phyloP scores from a whole-genome alignment of 2,329 filamentous ascomycete species.

The Coniochaeta sp. region DNA sequence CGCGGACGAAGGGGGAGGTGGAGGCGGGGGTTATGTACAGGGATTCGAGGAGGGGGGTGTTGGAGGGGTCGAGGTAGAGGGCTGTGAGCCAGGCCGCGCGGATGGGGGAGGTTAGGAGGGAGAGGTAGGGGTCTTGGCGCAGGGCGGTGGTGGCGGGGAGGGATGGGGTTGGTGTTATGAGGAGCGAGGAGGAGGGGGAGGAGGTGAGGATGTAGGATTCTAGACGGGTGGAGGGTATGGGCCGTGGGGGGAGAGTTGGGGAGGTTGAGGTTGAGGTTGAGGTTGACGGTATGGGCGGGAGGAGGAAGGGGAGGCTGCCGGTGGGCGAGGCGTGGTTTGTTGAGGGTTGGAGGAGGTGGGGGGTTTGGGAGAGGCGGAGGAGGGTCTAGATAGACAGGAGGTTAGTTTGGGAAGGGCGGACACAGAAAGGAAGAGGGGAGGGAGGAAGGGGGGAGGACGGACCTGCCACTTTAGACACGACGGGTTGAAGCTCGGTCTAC shows the following conservation, averaged over 20 bases:
- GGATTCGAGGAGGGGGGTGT: slow-evolving; percentile 59
- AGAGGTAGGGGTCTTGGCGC: slow-evolving; percentile 67
- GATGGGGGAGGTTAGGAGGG: slow-evolving; percentile 70
- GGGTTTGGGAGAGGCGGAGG: slow-evolving; percentile 67
- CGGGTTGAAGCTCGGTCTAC: slow-evolving; percentile 78
- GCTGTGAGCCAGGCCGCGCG: slow-evolving; percentile 83
- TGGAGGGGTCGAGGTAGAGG: slow-evolving; percentile 68
- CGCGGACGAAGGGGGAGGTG: slow-evolving; percentile 53
- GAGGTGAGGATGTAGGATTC: slow-evolving; percentile 12
- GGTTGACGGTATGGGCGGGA: slow-evolving; percentile 40
- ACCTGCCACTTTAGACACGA: slow-evolving; percentile 97
- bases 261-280: too few relatives aligned
- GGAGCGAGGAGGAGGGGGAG: not conserved
- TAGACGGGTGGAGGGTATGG: slow-evolving; percentile 17
- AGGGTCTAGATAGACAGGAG: slow-evolving; percentile 55
- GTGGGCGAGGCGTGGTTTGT: slow-evolving; percentile 91
- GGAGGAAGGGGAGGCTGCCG: slow-evolving; percentile 81
- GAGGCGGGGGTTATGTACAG: slow-evolving; percentile 66
- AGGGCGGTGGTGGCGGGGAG: slow-evolving; percentile 16
- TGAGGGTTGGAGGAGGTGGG: slow-evolving; percentile 61
- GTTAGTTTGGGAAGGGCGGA: not conserved
- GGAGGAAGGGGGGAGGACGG: too few relatives aligned
- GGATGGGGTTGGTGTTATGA: not conserved
- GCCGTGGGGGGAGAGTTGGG: slow-evolving; percentile 14
- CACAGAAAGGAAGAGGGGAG: not conserved